Evolutionary conservation across 1,284 basidiomycete species (phyloP), one percentile per base, ranked within the genome.

Genomic region (Ganoderma multipileum): DNA sequence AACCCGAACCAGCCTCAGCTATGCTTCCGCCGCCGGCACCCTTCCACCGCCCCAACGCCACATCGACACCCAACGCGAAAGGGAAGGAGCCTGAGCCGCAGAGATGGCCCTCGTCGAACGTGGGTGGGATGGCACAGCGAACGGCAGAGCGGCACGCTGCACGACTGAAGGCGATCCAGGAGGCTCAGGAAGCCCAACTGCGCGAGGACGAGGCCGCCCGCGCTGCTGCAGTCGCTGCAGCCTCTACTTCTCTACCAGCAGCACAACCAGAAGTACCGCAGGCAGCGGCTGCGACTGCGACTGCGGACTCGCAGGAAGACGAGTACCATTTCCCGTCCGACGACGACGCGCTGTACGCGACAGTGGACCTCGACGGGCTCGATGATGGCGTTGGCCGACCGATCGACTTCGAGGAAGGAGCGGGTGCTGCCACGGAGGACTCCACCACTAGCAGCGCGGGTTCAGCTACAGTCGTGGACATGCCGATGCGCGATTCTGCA

Each of bases 281-380:
- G 23, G 8, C 23, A 7, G 44, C 44, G 3, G 42, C 26, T 23
- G n/a, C 47, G 3, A 38, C 26, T 23, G n/a, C 42, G 2, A 64
- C 68, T 50, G 16, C 47, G 1, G 55, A 63, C 2, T 55, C 30
- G 3, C 38, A 23, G 7, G 79, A 77, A 75, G 87, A 89, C 23
- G 83, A 82, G 0, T 90, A 85, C 73, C 82, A 81, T 20, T 85
- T 90, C 72, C 79, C 81, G 59, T 89, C 88, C 0, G 89, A 92
- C 44, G 91, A 92, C 63, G 90, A 88, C 66, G 88, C 83, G 5
- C 85, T 91, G 70, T 80, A 89, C 47, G 89, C 89, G 30, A 79
- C 82, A 11, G 81, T 91, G 28, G 89, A 91, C 70, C 80, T 90
- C 1, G 85, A 83, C 1, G 87, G 87, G 14, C 81, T 80, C 23